Percentiles rank a stretch among this genome's conserved stretches.
Conservation (phyloP, 208 protist genomes). For the Leishmania aethiopica region DNA sequence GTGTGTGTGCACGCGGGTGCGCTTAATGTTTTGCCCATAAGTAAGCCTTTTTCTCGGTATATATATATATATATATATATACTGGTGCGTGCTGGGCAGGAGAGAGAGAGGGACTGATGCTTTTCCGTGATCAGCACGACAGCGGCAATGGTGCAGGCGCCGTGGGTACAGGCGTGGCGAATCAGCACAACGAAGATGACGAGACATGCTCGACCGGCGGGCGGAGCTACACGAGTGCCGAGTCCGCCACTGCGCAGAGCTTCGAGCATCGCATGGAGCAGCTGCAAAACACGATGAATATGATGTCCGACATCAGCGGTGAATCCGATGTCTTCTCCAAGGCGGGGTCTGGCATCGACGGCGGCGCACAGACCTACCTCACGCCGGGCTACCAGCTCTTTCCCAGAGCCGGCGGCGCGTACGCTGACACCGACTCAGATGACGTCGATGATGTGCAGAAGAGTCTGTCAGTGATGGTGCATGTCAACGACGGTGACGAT, state of each 20-base stretch:
- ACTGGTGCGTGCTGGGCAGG: not conserved
- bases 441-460: conserved; percentile 4
- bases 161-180: conserved; percentile 9
- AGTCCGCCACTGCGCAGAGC: conserved; percentile 30
- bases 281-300: conserved; percentile 11
- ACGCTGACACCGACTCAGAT: conserved; percentile 1
- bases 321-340: not conserved
- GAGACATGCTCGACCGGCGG: conserved; percentile 24
- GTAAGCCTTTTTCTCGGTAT: not conserved
- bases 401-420: not conserved
- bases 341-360: not conserved
- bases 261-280: conserved; percentile 50
- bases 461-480: conserved; percentile 8
- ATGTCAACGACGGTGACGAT: not conserved
- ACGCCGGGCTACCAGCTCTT: conserved; percentile 29
- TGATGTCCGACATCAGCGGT: conserved; percentile 2
- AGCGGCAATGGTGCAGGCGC: conserved; percentile 18
- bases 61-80: not conserved
- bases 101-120: not conserved
- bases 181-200: conserved; percentile 27
- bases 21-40: no score
- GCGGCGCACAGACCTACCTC: conserved; percentile 14
- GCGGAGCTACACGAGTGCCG: conserved; percentile 43
- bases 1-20: not conserved
- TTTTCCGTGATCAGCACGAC: conserved; percentile 34